Percentiles rank a stretch among this genome's conserved stretches.
phyloP scores from a whole-genome alignment of 768 basidiomycete genomes.

The Solioccasus polychromus region DNA sequence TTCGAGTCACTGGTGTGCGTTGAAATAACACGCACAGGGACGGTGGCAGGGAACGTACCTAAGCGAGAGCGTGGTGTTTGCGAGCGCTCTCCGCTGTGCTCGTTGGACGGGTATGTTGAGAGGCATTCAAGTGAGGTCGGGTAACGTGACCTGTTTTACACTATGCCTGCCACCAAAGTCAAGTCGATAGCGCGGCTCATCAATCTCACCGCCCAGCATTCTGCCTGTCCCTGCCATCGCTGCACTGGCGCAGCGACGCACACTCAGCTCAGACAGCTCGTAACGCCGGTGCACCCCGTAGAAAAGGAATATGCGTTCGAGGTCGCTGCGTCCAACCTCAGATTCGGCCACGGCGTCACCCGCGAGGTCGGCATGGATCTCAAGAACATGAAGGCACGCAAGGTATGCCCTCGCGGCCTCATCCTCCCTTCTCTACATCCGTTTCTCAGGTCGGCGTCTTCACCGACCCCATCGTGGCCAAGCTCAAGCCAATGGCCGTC shows the following conservation, averaged over 20 bases:
- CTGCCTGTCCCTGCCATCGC: slow-evolving; percentile 78
- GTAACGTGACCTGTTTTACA: too few relatives aligned
- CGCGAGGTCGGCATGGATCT: slow-evolving; percentile 91
- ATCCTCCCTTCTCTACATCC: slow-evolving; percentile 1
- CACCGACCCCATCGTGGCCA: slow-evolving; percentile 83
- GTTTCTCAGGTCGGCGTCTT: slow-evolving; percentile 79
- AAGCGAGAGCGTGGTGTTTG: slow-evolving; percentile 19
- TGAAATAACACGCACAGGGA: slow-evolving; percentile 13
- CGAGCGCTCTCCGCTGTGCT: slow-evolving; percentile 37
- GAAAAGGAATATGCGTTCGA: slow-evolving; percentile 94
- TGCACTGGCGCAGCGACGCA: slow-evolving; percentile 46
- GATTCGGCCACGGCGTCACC: slow-evolving; percentile 90
- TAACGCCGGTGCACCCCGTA: slow-evolving; percentile 67
- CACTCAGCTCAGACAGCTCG: slow-evolving; percentile 67
- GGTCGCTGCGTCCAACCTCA: slow-evolving; percentile 82
- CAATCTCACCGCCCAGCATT: slow-evolving; percentile 63
- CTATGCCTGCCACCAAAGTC: slow-evolving; percentile 49
- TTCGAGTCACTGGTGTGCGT: slow-evolving; percentile 53
- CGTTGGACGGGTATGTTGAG: slow-evolving; percentile 47
- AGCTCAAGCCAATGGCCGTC: slow-evolving; percentile 77
- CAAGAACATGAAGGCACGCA: slow-evolving; percentile 88
- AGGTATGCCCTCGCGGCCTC: slow-evolving; percentile 44
- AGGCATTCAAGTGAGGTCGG: slow-evolving; percentile 35
- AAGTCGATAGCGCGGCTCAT: slow-evolving; percentile 71
- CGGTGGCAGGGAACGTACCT: slow-evolving; percentile 8